Evolutionary conservation across 108 stramenopile species (phyloP), one percentile per base, ranked within the genome.

Genomic region (Pelagomonas calceolata): DNA sequence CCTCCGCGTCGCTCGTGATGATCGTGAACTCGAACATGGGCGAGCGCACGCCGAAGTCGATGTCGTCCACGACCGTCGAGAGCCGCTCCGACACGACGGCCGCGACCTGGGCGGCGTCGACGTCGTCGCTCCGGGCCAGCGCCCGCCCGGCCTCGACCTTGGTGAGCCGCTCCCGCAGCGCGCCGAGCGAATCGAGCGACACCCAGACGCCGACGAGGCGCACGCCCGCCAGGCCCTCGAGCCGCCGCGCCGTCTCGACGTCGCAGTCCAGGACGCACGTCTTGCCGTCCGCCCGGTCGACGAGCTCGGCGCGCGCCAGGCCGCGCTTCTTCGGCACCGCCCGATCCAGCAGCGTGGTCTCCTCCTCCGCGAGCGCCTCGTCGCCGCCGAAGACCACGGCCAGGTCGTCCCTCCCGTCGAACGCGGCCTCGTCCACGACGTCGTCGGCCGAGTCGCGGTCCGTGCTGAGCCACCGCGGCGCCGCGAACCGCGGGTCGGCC

Each of bases 21-120:
- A 90, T 82, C n/a, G 89, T 90, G 75, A 90, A 92, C 74, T 92
- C 89, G 77, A 92, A 92, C 32, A 90, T 73, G n/a, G 88, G 89
- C 77, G 86, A 82, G 0, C 82, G 83, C 44, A 92, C 79, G 12
- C 91, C 91, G 73, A 77, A 92, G 72, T 92, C 89, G 68, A 90
- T 89, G 68, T 92, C 89, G 70, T 88, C 76, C 21, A 88, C 81
- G 73, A 89, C 84, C 45, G 88, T 81, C 32, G 81, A 75, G 35
- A 88, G 72, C 70, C 81, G 84, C 17, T 71, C 78, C n/a, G 85
- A 79, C 16, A 89, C 70, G 7, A 3, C 1, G 21, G 14, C 51
- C 21, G 51, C 14, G 16, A 88, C 69, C 26, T 43, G 78, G 33
- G 89, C 86, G 32, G 81, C 71, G n/a, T 85, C 79, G 72, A 89